A percentile compares a stretch with the other conserved stretches of the same genome.
Conservation (phyloP, 331 rosid genomes). For the Prunus yedoensis region DNA sequence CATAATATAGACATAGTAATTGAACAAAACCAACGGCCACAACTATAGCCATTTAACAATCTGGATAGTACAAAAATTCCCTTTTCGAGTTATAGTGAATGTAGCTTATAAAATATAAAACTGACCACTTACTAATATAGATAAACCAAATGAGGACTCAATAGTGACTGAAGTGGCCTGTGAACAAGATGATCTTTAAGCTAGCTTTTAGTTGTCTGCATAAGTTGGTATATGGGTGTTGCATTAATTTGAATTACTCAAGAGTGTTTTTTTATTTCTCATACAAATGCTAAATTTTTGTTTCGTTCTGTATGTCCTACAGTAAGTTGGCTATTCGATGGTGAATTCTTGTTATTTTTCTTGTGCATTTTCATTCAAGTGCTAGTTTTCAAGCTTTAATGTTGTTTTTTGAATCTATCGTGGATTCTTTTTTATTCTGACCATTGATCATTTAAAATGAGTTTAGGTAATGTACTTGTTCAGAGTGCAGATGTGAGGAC, state of each 20-base stretch:
- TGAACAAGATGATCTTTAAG: no score
- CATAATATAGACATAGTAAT: neutral
- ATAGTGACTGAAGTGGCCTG: neutral
- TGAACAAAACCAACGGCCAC: neutral
- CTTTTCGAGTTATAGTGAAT: neutral
- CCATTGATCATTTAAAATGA: no score
- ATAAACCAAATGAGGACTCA: neutral
- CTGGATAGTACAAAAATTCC: neutral
- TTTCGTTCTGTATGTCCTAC: no score
- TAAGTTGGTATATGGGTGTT: neutral
- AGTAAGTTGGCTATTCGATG: neutral
- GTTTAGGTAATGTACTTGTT: neutral
- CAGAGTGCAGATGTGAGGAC: constrained; percentile 5
- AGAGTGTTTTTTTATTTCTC: neutral
- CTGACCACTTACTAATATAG: neutral
- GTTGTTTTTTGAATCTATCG: neutral
- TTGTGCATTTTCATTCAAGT: no score
- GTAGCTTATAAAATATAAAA: neutral
- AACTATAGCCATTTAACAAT: neutral
- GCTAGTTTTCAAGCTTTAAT: neutral
- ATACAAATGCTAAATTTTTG: no score
- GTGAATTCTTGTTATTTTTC: no score
- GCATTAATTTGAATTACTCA: neutral
- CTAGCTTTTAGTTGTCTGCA: neutral
- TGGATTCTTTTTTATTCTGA: neutral